Conservation (phyloP, 2,329 filamentous ascomycete genomes). For the Pseudocercospora fijiensis region DNA sequence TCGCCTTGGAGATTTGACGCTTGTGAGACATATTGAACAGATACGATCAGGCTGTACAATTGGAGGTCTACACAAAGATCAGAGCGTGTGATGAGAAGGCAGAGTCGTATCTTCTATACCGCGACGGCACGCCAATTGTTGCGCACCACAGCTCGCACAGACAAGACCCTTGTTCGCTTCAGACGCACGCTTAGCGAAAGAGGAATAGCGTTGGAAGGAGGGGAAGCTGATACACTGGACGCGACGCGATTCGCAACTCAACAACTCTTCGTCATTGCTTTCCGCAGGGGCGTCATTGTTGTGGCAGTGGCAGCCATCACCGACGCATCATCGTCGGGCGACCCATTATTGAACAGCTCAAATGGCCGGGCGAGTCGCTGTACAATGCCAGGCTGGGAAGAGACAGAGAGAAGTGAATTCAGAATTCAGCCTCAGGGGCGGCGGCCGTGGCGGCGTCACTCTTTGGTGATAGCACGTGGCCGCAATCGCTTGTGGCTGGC, state of each 20-base stretch:
- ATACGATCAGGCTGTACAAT: not conserved
- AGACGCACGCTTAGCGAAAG: not conserved
- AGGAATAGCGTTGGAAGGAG: not conserved
- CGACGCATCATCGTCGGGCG: not conserved
- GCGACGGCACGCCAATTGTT: too few species aligned
- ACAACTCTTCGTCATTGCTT: not conserved
- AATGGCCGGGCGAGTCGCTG: not conserved
- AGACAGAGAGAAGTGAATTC: not conserved
- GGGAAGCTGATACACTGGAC: not conserved
- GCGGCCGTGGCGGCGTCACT: too few species aligned
- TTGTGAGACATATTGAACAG: slow-evolving; percentile 30
- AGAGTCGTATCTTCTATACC: not conserved
- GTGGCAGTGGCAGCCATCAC: not conserved
- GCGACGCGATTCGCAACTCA: not conserved
- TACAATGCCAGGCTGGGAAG: not conserved
- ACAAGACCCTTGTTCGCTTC: not conserved
- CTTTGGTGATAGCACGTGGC: not conserved
- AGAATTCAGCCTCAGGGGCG: not conserved
- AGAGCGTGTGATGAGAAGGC: not conserved
- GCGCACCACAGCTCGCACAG: not conserved
- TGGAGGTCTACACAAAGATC: not conserved
- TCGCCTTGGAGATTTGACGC: slow-evolving; percentile 37
- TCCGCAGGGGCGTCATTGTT: not conserved
- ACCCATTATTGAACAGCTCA: not conserved
- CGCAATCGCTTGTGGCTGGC: not conserved